Conservation (phyloP, 768 basidiomycete genomes). For the Serendipita indica region DNA sequence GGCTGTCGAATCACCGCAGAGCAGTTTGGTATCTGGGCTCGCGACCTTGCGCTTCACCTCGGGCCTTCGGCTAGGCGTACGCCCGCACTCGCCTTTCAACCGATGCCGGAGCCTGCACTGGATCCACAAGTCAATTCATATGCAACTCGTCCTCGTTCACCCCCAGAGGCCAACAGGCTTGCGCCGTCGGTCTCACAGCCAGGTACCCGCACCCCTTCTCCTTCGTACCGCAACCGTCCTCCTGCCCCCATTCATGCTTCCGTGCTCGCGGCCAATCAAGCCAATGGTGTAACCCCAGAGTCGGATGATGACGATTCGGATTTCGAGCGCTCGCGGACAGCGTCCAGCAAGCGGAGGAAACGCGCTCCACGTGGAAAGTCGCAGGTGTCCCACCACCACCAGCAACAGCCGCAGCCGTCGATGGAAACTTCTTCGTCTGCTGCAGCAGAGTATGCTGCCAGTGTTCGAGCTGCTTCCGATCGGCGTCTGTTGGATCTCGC, state of each 20-base stretch:
- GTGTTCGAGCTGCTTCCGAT: background rate
- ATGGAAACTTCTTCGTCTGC: background rate
- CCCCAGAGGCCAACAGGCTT: background rate
- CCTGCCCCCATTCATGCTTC: background rate
- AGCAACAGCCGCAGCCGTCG: conserved; percentile 14
- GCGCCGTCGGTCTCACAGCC: background rate
- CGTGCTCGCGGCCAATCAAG: background rate
- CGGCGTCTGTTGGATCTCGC: background rate
- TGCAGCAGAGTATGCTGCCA: conserved; percentile 7
- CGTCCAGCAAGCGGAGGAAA: conserved; percentile 67
- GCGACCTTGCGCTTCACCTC: conserved; percentile 62
- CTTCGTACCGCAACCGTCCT: background rate
- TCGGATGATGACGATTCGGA: conserved; percentile 23
- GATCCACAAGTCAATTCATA: no score
- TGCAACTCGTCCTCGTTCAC: background rate
- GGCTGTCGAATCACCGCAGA: conserved; percentile 55
- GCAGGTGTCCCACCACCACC: conserved; percentile 17
- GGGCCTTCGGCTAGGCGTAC: conserved; percentile 16
- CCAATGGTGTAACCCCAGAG: conserved; percentile 12
- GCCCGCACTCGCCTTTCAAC: conserved; percentile 1
- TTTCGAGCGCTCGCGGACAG: conserved; percentile 39
- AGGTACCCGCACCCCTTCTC: background rate
- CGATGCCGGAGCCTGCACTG: background rate
- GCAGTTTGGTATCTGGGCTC: conserved; percentile 78
- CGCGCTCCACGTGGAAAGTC: conserved; percentile 66